Evolutionary conservation across 441 rosid genomes (phyloP).

Genomic region (Theobroma grandiflorum): DNA sequence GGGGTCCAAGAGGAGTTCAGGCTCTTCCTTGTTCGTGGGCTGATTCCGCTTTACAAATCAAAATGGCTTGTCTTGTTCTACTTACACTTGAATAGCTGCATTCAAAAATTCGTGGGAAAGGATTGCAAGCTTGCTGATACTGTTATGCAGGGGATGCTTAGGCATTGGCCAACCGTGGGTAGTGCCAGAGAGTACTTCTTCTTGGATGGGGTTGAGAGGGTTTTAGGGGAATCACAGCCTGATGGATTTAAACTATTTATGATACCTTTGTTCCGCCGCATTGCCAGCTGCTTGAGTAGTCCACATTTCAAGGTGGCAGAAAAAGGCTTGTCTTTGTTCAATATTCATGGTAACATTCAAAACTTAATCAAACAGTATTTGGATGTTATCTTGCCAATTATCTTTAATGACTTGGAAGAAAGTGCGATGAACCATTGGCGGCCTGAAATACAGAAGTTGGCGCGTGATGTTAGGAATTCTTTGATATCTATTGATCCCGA

Average conservation of each 20-base stretch:
- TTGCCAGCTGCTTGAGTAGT: constrained; percentile 31
- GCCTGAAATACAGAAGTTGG: neutral
- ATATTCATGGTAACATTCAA: neutral
- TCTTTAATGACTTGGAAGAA: neutral
- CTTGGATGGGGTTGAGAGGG: constrained; percentile 35
- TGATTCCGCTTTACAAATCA: constrained; percentile 45
- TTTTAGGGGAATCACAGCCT: constrained; percentile 34
- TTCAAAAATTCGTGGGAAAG: constrained; percentile 36
- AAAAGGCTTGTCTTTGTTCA: neutral
- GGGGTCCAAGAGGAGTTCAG: constrained; percentile 41
- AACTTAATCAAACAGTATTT: neutral
- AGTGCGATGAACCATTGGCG: neutral
- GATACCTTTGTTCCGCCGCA: constrained; percentile 37
- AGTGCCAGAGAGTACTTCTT: constrained; percentile 41
- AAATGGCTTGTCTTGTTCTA: constrained; percentile 38
- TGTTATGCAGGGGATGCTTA: constrained; percentile 38
- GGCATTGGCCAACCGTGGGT: constrained; percentile 39
- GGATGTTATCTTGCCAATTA: neutral
- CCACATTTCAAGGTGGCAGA: constrained; percentile 30
- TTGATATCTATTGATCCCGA: neutral
- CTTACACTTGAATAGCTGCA: constrained; percentile 35
- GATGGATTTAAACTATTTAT: constrained; percentile 34
- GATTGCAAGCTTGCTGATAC: constrained; percentile 42
- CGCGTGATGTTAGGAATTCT: neutral
- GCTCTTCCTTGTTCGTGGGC: constrained; percentile 37